Base-by-base conservation (phyloP, 2,329 filamentous ascomycete genomes). In the Talaromyces albobiverticillius region DNA sequence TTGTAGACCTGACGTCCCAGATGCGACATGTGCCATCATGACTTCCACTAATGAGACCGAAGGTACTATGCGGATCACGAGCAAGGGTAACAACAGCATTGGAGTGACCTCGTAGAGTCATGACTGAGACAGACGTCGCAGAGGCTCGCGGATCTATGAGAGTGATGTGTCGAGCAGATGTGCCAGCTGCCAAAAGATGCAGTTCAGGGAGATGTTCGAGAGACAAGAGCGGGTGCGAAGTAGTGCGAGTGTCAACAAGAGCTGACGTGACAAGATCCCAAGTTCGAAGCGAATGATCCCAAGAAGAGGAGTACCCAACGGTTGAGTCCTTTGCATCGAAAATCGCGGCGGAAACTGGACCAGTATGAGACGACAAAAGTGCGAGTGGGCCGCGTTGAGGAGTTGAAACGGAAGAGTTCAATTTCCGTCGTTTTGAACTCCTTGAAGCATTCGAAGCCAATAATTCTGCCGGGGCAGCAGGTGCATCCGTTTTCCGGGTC, bases 11-110 rank as follows among this genome's bases (percentile, higher is more conserved):
- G 60, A 97, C 80, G 77, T 99, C 94, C 94, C 94, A 99, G 46
- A 99, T 85, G 49, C 91, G 83, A 65, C 90, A 94, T 1, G 90
- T 96, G 31, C 93, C 91, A 71, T 99, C 94, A 71, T 95, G 89
- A 43, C 88, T 89, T n/a, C 84, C 93, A 29, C 88, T 94, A 0
- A 93, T 89, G 8, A 99, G 80, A n/a, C 88, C 85, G 74, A 92
- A 90, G 58, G 86, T 84, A 65, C 87, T 92, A 38, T 83, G 81
- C 0, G 83, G 83, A 61, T 84, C 81, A 10, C 75, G 74, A 11
- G 80, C 78, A 36, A 88, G 72, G n/a, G 76, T 74, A 2, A 84
- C 81, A 10, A 87, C 81, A 6, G 79, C 80, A 75, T 96, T 96
- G 56, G 84, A 84, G 75, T 97, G 93, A 1, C 93, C 93, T 31